Evolutionary conservation across 2,329 filamentous ascomycete genomes (phyloP), one percentile per base, ranked within the genome.

Genomic region (Rhynchosporium graminicola): DNA sequence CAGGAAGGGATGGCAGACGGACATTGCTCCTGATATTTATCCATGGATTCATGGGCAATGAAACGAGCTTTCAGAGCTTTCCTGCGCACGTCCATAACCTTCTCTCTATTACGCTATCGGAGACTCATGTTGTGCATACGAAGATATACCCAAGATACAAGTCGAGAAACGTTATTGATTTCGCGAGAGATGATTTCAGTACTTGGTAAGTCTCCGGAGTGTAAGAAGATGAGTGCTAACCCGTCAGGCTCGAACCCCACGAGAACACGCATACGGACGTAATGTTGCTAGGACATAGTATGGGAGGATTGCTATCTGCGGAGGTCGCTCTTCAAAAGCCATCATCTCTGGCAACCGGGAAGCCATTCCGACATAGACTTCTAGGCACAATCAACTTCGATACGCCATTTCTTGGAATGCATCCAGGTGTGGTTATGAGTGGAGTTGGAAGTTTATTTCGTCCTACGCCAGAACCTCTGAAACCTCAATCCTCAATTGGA

Each of bases 31-130:
- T 96, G 28, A 80, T 97, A 59, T 97, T 92, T 74, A 87, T 97
- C 61, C 93, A 97, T 78, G 92, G 93, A 64, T 97, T 96, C 77
- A 89, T 95, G 82, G 92, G 93, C 57, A 89, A 91, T 63, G 90
- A 95, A 74, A 89, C 89, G 38, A 96, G 90, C 62, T 97, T 97
- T 73, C 85, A 87, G 65, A 91, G 89, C 50, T 96, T 97, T 70
- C 93, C 93, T 0, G 90, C 90, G 7, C 92, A 97, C 77, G 84
- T 97, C 3, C 93, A 97, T 74, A 84, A 87, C 68, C 81, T 90
- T 42, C 80, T 96, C 45, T 85, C 85, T 12, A 79, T 84, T 8
- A 80, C 87, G 0, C 77, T 97, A 12, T 79, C 80, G 28, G 87
- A 91, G 31, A 88, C 87, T 5, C 92, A 96, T 78, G 83, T 88